Conservation (phyloP, 352 stramenopile species). For the Thalassiosira hispida region DNA sequence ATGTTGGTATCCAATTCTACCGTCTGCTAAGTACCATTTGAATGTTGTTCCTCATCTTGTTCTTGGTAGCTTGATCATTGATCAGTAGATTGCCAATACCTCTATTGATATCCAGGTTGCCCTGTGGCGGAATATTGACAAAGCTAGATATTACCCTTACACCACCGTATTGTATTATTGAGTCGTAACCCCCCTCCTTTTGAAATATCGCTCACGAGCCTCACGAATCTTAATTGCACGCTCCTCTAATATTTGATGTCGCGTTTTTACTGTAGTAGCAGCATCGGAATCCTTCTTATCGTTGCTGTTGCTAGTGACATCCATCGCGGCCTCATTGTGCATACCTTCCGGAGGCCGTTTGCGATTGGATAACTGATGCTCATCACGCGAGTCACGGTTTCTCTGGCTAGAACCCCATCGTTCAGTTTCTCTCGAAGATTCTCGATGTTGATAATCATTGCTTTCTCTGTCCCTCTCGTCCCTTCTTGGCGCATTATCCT, state of each 20-base stretch:
- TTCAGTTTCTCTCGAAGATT: constrained; percentile 33
- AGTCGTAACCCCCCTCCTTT: constrained; percentile 23
- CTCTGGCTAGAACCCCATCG: background rate
- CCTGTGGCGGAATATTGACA: too few relatives aligned
- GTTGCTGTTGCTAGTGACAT: background rate
- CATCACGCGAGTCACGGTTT: constrained; percentile 11
- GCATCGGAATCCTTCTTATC: constrained; percentile 13
- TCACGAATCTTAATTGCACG: constrained; percentile 52
- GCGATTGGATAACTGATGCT: background rate
- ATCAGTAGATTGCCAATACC: too few relatives aligned
- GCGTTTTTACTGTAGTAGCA: constrained; percentile 6
- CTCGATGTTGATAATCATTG: constrained; percentile 2
- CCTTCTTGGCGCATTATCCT: background rate
- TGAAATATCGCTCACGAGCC: constrained; percentile 52
- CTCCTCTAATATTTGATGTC: constrained; percentile 45
- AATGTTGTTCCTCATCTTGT: too few relatives aligned
- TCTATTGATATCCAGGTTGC: too few relatives aligned
- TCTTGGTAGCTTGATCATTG: too few relatives aligned
- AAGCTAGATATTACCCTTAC: too few relatives aligned
- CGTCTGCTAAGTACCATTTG: too few relatives aligned
- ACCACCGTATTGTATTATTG: too few relatives aligned
- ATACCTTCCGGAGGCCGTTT: background rate
- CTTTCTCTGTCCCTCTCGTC: background rate
- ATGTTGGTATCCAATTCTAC: too few relatives aligned
- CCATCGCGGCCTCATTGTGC: background rate